Evolutionary conservation across 345 rosid genomes (phyloP).

Genomic region (Capsella bursapastoris): DNA sequence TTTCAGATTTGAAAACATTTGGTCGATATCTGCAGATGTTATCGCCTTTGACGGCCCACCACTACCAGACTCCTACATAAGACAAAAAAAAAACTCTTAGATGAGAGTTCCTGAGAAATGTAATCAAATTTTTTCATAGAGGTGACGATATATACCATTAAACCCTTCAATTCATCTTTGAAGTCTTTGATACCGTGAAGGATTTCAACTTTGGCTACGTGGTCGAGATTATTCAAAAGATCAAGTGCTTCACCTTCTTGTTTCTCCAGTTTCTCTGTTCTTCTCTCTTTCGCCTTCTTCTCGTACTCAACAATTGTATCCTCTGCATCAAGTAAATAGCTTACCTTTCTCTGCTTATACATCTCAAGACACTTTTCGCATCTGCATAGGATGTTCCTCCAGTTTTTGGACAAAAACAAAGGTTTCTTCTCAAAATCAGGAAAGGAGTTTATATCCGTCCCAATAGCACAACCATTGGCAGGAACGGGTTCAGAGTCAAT

Average conservation of each 20-base stretch:
- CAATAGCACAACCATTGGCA: constrained; percentile 53
- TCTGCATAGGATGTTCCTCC: constrained; percentile 86
- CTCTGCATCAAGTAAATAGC: constrained; percentile 76
- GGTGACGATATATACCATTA: constrained; percentile 59
- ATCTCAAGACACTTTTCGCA: constrained; percentile 73
- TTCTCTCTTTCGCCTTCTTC: constrained; percentile 79
- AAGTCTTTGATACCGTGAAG: constrained; percentile 86
- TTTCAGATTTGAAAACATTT: constrained; percentile 88
- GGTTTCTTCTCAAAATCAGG: constrained; percentile 58
- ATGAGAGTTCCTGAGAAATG: constrained; percentile 10
- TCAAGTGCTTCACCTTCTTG: constrained; percentile 72
- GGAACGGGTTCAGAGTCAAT: constrained; percentile 38
- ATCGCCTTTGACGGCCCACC: constrained; percentile 82
- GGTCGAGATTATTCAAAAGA: constrained; percentile 76
- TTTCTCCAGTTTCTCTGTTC: constrained; percentile 88
- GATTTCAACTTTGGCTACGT: constrained; percentile 89
- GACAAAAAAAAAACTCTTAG: not conserved
- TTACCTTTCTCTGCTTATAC: constrained; percentile 61
- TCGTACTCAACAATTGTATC: constrained; percentile 92
- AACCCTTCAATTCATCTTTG: constrained; percentile 66
- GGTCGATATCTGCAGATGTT: constrained; percentile 78
- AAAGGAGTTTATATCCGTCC: constrained; percentile 29
- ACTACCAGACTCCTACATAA: constrained; percentile 68
- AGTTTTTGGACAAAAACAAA: constrained; percentile 76
- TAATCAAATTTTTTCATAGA: constrained; percentile 11